Conservation (phyloP, 2,329 filamentous ascomycete species). For the Mariannaea sp. region DNA sequence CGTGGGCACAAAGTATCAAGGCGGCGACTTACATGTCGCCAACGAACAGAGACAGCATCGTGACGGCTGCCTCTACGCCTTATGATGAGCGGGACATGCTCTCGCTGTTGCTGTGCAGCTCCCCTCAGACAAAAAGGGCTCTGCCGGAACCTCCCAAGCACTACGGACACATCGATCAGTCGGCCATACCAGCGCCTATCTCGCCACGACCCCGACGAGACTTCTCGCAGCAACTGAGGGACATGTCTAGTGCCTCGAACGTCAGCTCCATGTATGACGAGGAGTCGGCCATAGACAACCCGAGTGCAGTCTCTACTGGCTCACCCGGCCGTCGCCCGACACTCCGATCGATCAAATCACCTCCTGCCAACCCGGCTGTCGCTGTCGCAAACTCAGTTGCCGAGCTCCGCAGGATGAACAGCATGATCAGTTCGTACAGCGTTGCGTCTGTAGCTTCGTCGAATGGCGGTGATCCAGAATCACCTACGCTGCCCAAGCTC, state of each 20-base stretch:
- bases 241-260: constrained; percentile 29
- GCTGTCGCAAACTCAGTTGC: constrained; percentile 51
- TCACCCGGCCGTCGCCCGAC: constrained; percentile 32
- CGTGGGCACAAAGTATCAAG: constrained; percentile 22
- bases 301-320: constrained; percentile 26
- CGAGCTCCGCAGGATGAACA: constrained; percentile 63
- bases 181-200: constrained; percentile 35
- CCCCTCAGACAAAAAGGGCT: constrained; percentile 28
- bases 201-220: constrained; percentile 34
- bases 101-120: constrained; percentile 36
- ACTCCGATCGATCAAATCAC: constrained; percentile 21
- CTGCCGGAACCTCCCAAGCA: constrained; percentile 40
- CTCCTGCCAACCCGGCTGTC: constrained; percentile 11
- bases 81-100: constrained; percentile 44
- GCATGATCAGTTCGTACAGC: constrained; percentile 53
- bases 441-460: constrained; percentile 44
- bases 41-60: constrained; percentile 22
- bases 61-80: constrained; percentile 36
- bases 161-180: constrained; percentile 37
- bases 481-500: constrained; percentile 47
- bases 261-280: constrained; percentile 36
- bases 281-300: constrained; percentile 20
- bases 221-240: constrained; percentile 28
- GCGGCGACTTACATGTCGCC: constrained; percentile 13
- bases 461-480: constrained; percentile 38